These are phyloP conservation scores for Coemansia sp. DNA, from an alignment of 192 early-diverging fungal genomes.

Conservation along the genomic window DNA sequence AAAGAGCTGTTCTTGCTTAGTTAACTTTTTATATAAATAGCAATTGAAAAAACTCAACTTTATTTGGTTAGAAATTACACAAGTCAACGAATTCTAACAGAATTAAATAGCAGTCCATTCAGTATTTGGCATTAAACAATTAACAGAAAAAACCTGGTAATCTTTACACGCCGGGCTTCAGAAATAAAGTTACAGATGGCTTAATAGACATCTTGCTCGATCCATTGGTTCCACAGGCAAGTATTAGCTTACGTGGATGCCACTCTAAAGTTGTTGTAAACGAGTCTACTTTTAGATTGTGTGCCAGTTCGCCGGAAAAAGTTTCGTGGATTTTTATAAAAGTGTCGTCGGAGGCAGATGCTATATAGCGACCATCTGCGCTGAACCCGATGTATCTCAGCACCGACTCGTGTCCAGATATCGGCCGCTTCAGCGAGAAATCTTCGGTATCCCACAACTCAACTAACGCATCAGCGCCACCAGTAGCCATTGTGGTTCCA, in stretches of 20 bases:
- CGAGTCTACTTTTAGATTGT: conserved; percentile 17
- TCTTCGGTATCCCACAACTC: conserved; percentile 33
- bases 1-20: too few relatives aligned
- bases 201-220: conserved; percentile 15
- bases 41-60: too few relatives aligned
- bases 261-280: conserved; percentile 36
- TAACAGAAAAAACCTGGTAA: too few relatives aligned
- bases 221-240: conserved; percentile 32
- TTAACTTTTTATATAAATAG: background rate
- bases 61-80: too few relatives aligned
- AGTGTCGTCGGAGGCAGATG: conserved; percentile 39
- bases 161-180: conserved; percentile 5
- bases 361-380: conserved; percentile 36
- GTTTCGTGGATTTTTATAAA: conserved; percentile 26
- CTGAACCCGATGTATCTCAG: conserved; percentile 34
- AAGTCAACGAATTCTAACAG: too few relatives aligned
- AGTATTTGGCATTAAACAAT: too few relatives aligned
- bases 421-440: conserved; percentile 17
- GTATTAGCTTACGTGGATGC: conserved; percentile 43
- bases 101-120: too few relatives aligned
- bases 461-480: conserved; percentile 34
- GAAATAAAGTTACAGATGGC: conserved; percentile 23
- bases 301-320: conserved; percentile 26
- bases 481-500: conserved; percentile 29
- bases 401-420: conserved; percentile 37